Conservation (phyloP, 495 filamentous ascomycete genomes). For the Neurospora intermedia region DNA sequence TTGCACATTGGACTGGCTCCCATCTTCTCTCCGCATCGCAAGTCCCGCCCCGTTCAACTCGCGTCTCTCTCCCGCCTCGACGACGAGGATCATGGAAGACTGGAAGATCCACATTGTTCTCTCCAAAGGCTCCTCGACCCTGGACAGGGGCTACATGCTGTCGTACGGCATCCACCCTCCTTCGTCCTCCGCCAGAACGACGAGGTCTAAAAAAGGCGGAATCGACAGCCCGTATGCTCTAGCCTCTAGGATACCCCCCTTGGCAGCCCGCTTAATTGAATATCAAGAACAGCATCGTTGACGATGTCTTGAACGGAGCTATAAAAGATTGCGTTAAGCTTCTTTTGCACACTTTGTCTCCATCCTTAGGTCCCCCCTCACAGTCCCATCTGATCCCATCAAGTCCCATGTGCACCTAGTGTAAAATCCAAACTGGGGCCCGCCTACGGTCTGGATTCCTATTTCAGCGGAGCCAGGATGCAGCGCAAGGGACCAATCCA, state of each 20-base stretch:
- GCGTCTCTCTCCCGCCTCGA: constrained; percentile 16
- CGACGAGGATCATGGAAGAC: constrained; percentile 8
- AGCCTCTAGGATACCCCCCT: not conserved
- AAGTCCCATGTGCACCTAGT: not conserved
- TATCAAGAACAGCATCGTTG: not conserved
- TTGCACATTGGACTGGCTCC: not conserved
- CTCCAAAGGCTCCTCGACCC: constrained; percentile 7
- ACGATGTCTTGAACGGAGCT: not conserved
- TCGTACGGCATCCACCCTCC: not conserved
- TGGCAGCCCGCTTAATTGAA: not conserved
- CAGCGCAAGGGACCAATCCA: constrained; percentile 12
- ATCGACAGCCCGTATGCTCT: constrained; percentile 17
- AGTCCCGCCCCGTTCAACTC: constrained; percentile 11
- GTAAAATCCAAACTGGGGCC: constrained; percentile 1
- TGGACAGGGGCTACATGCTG: constrained; percentile 5
- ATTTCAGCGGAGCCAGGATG: constrained; percentile 13
- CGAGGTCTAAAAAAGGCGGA: constrained; percentile 1
- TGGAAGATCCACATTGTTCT: constrained; percentile 19
- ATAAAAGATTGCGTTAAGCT: constrained; percentile 7
- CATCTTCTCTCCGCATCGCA: constrained; percentile 5
- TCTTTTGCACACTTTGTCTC: not conserved
- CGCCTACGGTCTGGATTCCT: constrained; percentile 10
- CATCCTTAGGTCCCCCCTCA: not conserved
- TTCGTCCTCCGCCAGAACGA: not conserved
- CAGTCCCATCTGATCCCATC: not conserved